A percentile compares a stretch with the other conserved stretches of the same genome.
Conservation (phyloP, 257 asterid genomes). For the Solanum okadae region DNA sequence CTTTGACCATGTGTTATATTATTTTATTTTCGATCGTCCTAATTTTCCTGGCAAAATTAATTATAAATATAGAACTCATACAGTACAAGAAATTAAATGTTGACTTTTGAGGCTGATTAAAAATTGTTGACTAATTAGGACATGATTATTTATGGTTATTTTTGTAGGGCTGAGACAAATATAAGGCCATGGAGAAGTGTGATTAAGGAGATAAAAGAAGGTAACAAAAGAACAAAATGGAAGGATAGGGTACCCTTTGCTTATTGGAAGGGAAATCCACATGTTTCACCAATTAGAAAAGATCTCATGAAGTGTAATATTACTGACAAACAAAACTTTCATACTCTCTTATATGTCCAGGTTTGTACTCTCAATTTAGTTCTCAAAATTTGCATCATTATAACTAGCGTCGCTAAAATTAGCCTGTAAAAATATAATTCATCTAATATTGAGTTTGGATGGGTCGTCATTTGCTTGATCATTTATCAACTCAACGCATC, state of each 20-base stretch:
- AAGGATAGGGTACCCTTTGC: constrained; percentile 79
- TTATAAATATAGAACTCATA: background rate
- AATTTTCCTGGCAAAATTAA: background rate
- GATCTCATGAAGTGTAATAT: constrained; percentile 72
- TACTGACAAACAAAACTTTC: constrained; percentile 58
- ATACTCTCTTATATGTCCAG: constrained; percentile 60
- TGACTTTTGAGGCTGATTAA: background rate
- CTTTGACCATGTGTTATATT: background rate
- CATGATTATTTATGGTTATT: background rate
- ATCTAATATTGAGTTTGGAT: background rate
- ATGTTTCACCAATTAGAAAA: constrained; percentile 53
- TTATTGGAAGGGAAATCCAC: constrained; percentile 88
- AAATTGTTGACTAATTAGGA: background rate
- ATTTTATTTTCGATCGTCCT: background rate
- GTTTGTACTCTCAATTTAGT: constrained; percentile 12
- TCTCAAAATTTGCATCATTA: background rate
- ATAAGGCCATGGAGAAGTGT: constrained; percentile 77
- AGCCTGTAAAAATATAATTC: background rate
- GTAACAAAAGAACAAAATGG: constrained; percentile 59
- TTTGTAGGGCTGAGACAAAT: constrained; percentile 72
- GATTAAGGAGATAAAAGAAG: constrained; percentile 60
- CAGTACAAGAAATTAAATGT: background rate
- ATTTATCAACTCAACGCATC: background rate
- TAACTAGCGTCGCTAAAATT: background rate
- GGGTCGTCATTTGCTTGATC: background rate